phyloP scores from a whole-genome alignment of 306 rosid genomes.

The Canavalia ensiformis region DNA sequence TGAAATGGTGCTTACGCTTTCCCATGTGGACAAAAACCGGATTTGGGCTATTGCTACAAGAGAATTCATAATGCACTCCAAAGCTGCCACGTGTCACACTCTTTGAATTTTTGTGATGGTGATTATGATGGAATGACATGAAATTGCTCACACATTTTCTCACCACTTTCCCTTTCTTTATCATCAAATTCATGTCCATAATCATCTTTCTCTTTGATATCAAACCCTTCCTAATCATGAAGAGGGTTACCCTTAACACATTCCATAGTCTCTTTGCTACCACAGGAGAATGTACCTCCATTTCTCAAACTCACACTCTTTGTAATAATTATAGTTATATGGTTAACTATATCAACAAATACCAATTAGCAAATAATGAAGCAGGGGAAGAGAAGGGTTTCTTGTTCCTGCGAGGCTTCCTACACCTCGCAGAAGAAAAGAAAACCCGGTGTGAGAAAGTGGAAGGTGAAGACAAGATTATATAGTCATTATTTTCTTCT shows the following conservation, averaged over 20 bases:
- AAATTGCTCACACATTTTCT: conserved; percentile 59
- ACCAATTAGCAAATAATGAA: neutral
- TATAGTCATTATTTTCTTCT: conserved; percentile 42
- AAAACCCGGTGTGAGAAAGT: conserved; percentile 48
- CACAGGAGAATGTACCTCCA: conserved; percentile 50
- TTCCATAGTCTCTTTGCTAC: conserved; percentile 59
- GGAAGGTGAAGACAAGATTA: conserved; percentile 48
- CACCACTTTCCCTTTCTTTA: conserved; percentile 63
- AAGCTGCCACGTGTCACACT: conserved; percentile 48
- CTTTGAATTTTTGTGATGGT: conserved; percentile 17
- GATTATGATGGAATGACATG: conserved; percentile 51
- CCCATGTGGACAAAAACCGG: conserved; percentile 57
- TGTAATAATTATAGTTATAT: neutral
- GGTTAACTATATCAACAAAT: neutral
- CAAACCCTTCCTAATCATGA: conserved; percentile 64
- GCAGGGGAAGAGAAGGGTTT: conserved; percentile 41
- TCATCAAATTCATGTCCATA: conserved; percentile 64
- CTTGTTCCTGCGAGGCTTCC: conserved; percentile 54
- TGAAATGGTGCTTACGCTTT: conserved; percentile 59
- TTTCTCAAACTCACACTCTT: neutral
- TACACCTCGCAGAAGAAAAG: conserved; percentile 60
- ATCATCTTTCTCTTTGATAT: conserved; percentile 66
- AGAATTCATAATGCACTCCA: conserved; percentile 59
- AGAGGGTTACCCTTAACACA: conserved; percentile 57
- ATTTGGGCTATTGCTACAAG: conserved; percentile 63